Evolutionary conservation across 768 basidiomycete species (phyloP).

Genomic region (Termitomyces bulborhizus): DNA sequence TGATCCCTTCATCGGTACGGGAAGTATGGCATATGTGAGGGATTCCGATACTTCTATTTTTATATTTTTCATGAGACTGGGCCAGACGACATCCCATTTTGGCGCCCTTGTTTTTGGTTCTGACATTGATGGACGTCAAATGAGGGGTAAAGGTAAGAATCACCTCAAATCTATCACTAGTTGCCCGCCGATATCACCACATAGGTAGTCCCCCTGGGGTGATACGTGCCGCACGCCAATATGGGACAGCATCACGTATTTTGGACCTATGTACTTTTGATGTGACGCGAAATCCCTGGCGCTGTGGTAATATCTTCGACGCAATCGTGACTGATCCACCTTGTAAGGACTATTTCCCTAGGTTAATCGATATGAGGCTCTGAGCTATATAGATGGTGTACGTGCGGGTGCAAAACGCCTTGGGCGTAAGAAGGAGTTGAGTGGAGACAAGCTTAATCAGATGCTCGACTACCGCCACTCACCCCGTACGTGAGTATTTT

Average conservation of each 20-base stretch:
- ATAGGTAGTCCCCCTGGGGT: conserved; percentile 58
- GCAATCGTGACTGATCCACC: conserved; percentile 94
- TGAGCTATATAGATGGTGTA: conserved; percentile 67
- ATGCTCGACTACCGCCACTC: conserved; percentile 30
- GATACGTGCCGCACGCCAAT: conserved; percentile 75
- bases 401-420: conserved; percentile 82
- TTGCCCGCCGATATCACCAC: neutral
- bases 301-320: conserved; percentile 87
- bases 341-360: conserved; percentile 43
- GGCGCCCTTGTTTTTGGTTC: conserved; percentile 86
- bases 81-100: conserved; percentile 79
- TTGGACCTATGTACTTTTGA: conserved; percentile 90
- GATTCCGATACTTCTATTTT: neutral
- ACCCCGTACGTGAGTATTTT: conserved; percentile 37
- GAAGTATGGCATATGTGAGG: conserved; percentile 82
- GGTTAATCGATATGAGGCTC: neutral
- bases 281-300: conserved; percentile 84
- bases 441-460: conserved; percentile 28
- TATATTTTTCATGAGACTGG: neutral
- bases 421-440: conserved; percentile 54
- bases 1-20: conserved; percentile 94
- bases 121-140: conserved; percentile 96
- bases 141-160: conserved; percentile 80
- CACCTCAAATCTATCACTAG: neutral
- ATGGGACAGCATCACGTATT: conserved; percentile 67